phyloP scores from a whole-genome alignment of 208 protist genomes.

The Jaenimonas drosophilae region DNA sequence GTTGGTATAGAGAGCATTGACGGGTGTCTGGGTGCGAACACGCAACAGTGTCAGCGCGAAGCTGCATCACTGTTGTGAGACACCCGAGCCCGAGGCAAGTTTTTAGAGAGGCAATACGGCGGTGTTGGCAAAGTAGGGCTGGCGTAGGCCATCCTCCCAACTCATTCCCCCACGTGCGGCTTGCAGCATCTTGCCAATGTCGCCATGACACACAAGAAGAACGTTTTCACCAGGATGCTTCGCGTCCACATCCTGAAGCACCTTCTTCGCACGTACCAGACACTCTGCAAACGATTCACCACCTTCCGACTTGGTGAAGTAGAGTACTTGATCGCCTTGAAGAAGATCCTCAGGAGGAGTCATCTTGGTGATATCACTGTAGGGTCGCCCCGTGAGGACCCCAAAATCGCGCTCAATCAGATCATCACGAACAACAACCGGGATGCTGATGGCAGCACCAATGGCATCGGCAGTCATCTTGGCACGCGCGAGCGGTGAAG shows the following conservation, averaged over 20 bases:
- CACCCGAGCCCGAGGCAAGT: no score
- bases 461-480: slow-evolving; percentile 60
- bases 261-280: slow-evolving; percentile 42
- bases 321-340: slow-evolving; percentile 75
- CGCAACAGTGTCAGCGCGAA: no score
- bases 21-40: no score
- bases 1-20: no score
- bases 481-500: slow-evolving; percentile 69
- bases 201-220: slow-evolving; percentile 81
- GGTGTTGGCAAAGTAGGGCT: slow-evolving; percentile 82
- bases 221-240: slow-evolving; percentile 53
- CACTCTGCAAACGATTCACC: slow-evolving; percentile 72
- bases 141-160: slow-evolving; percentile 58
- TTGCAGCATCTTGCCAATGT: slow-evolving; percentile 88
- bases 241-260: slow-evolving; percentile 47
- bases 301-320: slow-evolving; percentile 68
- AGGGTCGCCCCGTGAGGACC: slow-evolving; percentile 64
- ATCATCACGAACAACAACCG: slow-evolving; percentile 29
- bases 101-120: slow-evolving; percentile 43
- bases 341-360: slow-evolving; percentile 60
- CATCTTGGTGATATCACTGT: slow-evolving; percentile 44
- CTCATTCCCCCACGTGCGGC: slow-evolving; percentile 39
- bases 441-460: slow-evolving; percentile 16
- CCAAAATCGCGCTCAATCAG: slow-evolving; percentile 88
- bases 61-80: no score